Evolutionary conservation across 352 stramenopile genomes (phyloP), one percentile per base, ranked within the genome.

Genomic region (Phytophthora rubi): DNA sequence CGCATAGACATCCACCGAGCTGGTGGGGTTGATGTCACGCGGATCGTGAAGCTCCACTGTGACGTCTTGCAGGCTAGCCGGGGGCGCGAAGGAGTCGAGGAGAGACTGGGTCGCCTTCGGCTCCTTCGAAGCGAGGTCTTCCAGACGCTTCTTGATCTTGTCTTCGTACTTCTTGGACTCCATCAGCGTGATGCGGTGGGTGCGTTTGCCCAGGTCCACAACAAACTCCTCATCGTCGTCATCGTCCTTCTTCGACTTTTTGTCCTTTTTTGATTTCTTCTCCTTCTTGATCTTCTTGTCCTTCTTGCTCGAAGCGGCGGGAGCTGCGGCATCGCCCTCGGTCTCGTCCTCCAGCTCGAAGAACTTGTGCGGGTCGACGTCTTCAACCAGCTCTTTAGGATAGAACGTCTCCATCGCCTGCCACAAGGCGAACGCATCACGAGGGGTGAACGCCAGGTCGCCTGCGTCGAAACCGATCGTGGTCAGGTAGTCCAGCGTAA

Each of bases 151-250:
- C 82, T 99, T 99, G 70, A 99, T 85, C 53, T 91, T 88, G 53
- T 97, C 94, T 81, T 99, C 98, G 80, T 99, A 99, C 53, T 98
- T 90, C 80, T 99, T 99, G 15, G 96, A 98, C 77, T 98, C 91
- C 77, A 98, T 96, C 23, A 99, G 79, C 32, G 97, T 99, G 72
- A 99, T 99, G 61, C 98, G 94, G 68, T 98, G 82, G 44, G 78
- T 89, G 49, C 85, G 77, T 49, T 94, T 91, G 42, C 86, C 86
- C 12, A 93, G 74, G 47, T 93, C 83, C 5, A 92, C 74, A 57
- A 91, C 81, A 44, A 83, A 88, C 18, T 82, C 70, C 5, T 62
- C 82, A 12, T 83, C 79, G 30, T 97, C 85, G 1, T 90, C 84
- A 2, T 94, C 86, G 5, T 91, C 83, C 15, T 86, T 79, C 59